Evolutionary conservation across 2,329 filamentous ascomycete species (phyloP), one percentile per base, ranked within the genome.

Genomic region (Chaetomium globosum): DNA sequence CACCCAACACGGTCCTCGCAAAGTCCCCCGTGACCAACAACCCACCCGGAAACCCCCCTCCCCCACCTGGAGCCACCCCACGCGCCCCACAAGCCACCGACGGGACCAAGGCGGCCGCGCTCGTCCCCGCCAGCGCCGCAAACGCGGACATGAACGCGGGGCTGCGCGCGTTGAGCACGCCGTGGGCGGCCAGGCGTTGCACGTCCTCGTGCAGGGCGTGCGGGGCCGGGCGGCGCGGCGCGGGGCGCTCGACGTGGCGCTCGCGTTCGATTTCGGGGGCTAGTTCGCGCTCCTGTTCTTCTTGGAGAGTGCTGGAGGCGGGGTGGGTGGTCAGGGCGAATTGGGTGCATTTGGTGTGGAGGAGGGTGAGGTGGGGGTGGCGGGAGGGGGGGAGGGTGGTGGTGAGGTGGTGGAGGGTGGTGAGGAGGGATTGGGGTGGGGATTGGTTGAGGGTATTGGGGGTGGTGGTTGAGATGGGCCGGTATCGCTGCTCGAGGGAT

Each of bases 271-370:
- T 80, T 66, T 92, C 88, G 0, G 86, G 86, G 0, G 85, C 80
- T 0, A 92, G 77, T 67, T 91, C 89, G 0, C 88, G 80, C 71
- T 92, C 89, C 68, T 91, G 87, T 64, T 92, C 89, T 70, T 91
- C 87, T 2, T 84, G 76, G 0, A 90, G 59, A 2, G 31, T 36
- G n/a, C 36, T 36, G 26, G 54, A 51, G 0, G 77, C 71, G 0
- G 73, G 68, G 30, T 80, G 70, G 2, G 74, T 68, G 0, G 68
- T 48, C 2, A 74, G 67, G 0, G 72, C 73, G 61, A 81, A 80
- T 12, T 80, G 72, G 0, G 66, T 57, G 64, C 80, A 82, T 30
- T 77, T 77, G 2, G 67, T 46, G 12, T 61, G 51, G 58, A 81
- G 79, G 1, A 72, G 68, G 7, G 60, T 66, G 21, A 57, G 63